Base-by-base conservation (phyloP, 192 early-diverging fungal species). In the Dimargaris cristalligena region DNA sequence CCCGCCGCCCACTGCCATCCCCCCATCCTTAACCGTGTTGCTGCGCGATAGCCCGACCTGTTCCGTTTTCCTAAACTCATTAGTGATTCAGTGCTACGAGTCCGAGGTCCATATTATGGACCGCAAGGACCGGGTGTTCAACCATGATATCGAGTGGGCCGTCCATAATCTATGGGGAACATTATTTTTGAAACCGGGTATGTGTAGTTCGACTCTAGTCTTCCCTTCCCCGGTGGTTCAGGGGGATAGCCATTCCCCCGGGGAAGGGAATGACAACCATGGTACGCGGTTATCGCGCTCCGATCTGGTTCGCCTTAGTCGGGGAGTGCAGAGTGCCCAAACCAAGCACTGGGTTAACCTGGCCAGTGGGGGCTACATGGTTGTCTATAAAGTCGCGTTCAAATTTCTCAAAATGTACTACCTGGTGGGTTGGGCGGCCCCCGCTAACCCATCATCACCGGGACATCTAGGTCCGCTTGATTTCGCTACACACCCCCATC, bases 61-160 rank as follows among this genome's bases (percentile, higher is more conserved):
- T 63, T 76, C 74, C 11, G 74, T 72, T 38, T 35, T 76, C 33
- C 41, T 76, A 35, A 71, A 76, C 41, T 50, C 71, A 34, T 61
- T 76, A 32, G 71, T 71, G 0, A 65, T 69, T 48, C 61, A 70
- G 26, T 72, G 70, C 4, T 72, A 76, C 61, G 74, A 76, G 60
- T 16, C 60, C 38, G 33, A 30, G 18, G 30, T 60, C 33, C 68
- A 62, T n/a, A 46, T 38, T 4, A 65, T 63, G 45, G 67, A 67
- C 56, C 66, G 71, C 34, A 63, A 71, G 4, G 62, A 69, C 59
- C 67, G 73, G 4, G 69, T 65, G 1, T 60, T 76, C 52, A 76
- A 76, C 64, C 74, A 76, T 47, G 71, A 76, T 44, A 60, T 72
- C 49, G 70, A 72, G 56, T 76, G 74, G 74, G 74, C 74, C 18